phyloP scores from a whole-genome alignment of 768 basidiomycete species.

The Boletus rubropictus region DNA sequence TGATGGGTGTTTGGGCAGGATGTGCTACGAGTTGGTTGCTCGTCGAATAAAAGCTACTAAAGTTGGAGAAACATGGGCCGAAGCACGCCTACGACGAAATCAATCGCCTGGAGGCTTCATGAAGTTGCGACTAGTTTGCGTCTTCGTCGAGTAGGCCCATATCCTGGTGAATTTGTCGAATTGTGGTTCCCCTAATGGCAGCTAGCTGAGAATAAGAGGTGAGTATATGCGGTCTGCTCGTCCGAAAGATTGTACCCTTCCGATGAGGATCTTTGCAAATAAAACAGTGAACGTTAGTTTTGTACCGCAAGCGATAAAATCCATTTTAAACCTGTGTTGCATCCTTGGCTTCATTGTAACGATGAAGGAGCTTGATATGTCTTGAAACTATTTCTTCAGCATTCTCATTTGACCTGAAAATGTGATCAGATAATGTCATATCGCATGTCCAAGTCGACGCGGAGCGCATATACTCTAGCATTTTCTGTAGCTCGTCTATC shows the following conservation, averaged over 20 bases:
- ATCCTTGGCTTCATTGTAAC: slow-evolving; percentile 79
- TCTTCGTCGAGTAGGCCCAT: slow-evolving; percentile 58
- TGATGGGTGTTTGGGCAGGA: slow-evolving; percentile 26
- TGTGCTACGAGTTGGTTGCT: slow-evolving; percentile 33
- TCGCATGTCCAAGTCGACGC: neutral
- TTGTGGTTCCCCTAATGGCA: slow-evolving; percentile 57
- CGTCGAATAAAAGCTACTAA: slow-evolving; percentile 17
- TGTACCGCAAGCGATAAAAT: neutral
- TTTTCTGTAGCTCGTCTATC: slow-evolving; percentile 40
- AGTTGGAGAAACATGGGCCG: neutral
- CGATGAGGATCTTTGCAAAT: slow-evolving; percentile 61
- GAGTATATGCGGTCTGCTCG: slow-evolving; percentile 7
- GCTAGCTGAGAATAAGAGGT: slow-evolving; percentile 52
- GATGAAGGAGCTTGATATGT: slow-evolving; percentile 68
- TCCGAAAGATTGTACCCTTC: slow-evolving; percentile 46
- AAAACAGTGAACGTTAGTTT: neutral
- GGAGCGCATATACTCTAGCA: slow-evolving; percentile 37
- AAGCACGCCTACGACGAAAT: neutral
- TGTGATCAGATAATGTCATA: neutral
- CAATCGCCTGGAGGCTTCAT: neutral
- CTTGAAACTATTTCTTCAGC: slow-evolving; percentile 55
- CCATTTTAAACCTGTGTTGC: slow-evolving; percentile 56
- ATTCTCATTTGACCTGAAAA: slow-evolving; percentile 37
- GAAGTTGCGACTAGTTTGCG: slow-evolving; percentile 29
- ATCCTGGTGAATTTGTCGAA: slow-evolving; percentile 70